A percentile compares a stretch with the other conserved stretches of the same genome.
These are phyloP conservation scores for Colletotrichum sp. DNA, from an alignment of 2,329 filamentous ascomycete genomes.

Conservation along the genomic window DNA sequence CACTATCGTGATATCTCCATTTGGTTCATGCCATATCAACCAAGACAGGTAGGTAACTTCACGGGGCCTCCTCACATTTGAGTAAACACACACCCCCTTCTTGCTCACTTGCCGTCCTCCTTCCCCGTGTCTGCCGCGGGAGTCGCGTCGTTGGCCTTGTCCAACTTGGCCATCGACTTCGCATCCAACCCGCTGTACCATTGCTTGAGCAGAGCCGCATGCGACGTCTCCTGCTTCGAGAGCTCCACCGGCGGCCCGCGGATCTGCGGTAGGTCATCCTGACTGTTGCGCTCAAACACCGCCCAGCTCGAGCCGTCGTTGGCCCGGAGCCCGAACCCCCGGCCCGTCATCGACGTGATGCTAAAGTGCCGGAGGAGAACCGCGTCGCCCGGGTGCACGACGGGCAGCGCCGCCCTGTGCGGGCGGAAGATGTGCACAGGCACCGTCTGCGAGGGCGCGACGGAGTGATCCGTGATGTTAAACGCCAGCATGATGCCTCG, in stretches of 20 bases:
- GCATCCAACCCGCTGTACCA: constrained; percentile 56
- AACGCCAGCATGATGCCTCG: constrained; percentile 65
- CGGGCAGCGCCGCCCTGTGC: constrained; percentile 60
- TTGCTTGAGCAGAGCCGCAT: constrained; percentile 51
- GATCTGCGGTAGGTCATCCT: constrained; percentile 52
- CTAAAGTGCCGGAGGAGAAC: constrained; percentile 62
- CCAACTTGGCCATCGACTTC: constrained; percentile 49
- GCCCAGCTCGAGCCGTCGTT: constrained; percentile 65
- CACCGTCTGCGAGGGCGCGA: constrained; percentile 51
- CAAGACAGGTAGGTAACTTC: neutral
- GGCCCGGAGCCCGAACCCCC: constrained; percentile 60
- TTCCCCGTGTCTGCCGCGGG: constrained; percentile 24
- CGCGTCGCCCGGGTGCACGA: constrained; percentile 59
- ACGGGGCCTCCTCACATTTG: neutral
- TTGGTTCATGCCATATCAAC: neutral
- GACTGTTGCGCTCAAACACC: constrained; percentile 55
- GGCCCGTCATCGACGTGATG: constrained; percentile 56
- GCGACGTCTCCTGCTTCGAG: constrained; percentile 50
- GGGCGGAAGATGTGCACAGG: constrained; percentile 64
- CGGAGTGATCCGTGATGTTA: constrained; percentile 59
- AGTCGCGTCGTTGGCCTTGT: constrained; percentile 48
- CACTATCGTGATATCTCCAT: neutral
- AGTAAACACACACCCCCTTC: neutral
- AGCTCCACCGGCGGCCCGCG: constrained; percentile 65
- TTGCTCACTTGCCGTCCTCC: neutral